Base-by-base conservation (phyloP, 805 yeast species). In the Candida adriatica region DNA sequence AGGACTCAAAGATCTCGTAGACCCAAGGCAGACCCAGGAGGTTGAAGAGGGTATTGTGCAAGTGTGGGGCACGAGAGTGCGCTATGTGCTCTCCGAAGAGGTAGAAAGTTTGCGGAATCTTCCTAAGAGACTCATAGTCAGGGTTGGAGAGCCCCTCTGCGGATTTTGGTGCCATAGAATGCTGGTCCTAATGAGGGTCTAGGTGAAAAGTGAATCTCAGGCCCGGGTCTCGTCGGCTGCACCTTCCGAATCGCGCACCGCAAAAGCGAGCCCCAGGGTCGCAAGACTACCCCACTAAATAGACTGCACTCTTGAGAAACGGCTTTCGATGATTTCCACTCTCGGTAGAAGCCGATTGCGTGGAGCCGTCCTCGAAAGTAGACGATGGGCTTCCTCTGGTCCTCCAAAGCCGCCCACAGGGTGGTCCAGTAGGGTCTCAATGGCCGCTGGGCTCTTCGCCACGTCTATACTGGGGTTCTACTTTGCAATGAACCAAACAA, bases 11-110 rank as follows among this genome's bases (percentile, higher is more conserved):
- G 28, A 42, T 32, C 27, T 36, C 30, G 33, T 48, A 48, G 21
- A 35, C 26, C 53, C 53, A 48, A 13, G 41, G 37, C 1, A 48
- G 19, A n/a, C 19, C 31, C 14, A 42, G 30, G 6, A 35, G 31
- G 13, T 39, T 26, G 36, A 48, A 48, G 8, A 45, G 31, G 6
- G 46, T 37, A 33, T 46, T 46, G 26, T 48, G 53, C 3, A 48
- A 31, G 9, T 32, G 38, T 6, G 53, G 53, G 3, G 53, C 53
- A 13, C 41, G 35, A 3, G 53, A 48, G 14, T 45, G 35, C 3
- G 42, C 25, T 26, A 48, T 37, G 20, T 46, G 49, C 23, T 44
- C 49, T 3, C 53, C 53, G 22, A 46, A 48, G 9, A 48, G 40
- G 26, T 43, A 46, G 27, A 46, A 48, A 11, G 37, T 37, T 18